Evolutionary conservation across 2,329 filamentous ascomycete genomes (phyloP).

Genomic region (Exophiala bonariae): DNA sequence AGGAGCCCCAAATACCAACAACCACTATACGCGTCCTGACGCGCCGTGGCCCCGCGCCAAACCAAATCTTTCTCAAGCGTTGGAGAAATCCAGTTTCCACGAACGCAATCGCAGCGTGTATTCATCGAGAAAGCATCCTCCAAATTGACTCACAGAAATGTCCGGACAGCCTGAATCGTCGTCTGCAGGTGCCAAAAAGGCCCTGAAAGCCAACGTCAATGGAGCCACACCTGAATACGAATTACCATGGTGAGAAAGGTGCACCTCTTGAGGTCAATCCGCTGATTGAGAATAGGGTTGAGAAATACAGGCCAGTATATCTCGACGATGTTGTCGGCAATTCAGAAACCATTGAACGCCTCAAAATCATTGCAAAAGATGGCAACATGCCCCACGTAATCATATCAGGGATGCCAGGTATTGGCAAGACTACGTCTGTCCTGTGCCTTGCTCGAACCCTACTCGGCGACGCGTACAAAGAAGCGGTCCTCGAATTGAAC

Average conservation of each 20-base stretch:
- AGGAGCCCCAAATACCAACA: too few relatives aligned
- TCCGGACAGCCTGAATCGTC: constrained; percentile 48
- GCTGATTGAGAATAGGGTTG: constrained; percentile 66
- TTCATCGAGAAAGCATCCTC: too few relatives aligned
- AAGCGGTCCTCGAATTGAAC: constrained; percentile 94
- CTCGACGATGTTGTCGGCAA: constrained; percentile 97
- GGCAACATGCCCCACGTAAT: constrained; percentile 99
- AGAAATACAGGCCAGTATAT: constrained; percentile 94
- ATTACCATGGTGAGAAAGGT: constrained; percentile 44
- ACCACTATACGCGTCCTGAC: too few relatives aligned
- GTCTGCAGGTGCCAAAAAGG: constrained; percentile 42
- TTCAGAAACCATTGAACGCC: constrained; percentile 91
- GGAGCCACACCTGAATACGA: constrained; percentile 47
- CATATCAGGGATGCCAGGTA: constrained; percentile 98
- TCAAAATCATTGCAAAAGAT: constrained; percentile 98
- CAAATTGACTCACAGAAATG: constrained; percentile 14
- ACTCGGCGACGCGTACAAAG: constrained; percentile 91
- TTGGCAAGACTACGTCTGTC: constrained; percentile 96
- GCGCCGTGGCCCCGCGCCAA: too few relatives aligned
- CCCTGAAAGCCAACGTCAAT: constrained; percentile 39
- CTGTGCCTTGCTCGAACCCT: constrained; percentile 89
- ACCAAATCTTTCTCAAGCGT: too few relatives aligned
- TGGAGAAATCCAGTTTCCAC: too few relatives aligned
- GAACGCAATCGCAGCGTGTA: too few relatives aligned
- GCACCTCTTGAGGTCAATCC: neutral